Evolutionary conservation across 2,329 filamentous ascomycete species (phyloP), one percentile per base, ranked within the genome.

Genomic region (Aspergillus ibericus): DNA sequence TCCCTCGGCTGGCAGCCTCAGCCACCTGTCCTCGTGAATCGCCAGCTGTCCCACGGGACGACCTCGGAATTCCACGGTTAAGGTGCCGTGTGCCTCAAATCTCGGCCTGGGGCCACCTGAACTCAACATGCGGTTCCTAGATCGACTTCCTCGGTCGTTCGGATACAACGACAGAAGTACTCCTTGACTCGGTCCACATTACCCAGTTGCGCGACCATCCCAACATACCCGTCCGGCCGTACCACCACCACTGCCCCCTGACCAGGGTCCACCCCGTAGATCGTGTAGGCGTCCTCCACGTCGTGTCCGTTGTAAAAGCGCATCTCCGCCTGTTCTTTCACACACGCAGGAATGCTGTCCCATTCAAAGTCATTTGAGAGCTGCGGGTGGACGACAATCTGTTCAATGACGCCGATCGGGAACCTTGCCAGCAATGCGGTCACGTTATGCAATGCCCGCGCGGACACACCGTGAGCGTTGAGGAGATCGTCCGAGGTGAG

Each of bases 141-240:
- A 16, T 12, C 7, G 38, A 7, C 22, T 16, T 6, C 44, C 15
- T 48, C 29, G 5, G 1, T 12, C 44, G 25, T 32, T 32, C 25
- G 8, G 25, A 48, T 32, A 34, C 50, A 63, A 2, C 35, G 8
- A 40, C 61, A 55, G 48, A 72, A 46, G 55, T 70, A 72, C 3
- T 44, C 16, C 10, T 66, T 56, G 4, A 70, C 56, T 5, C 50
- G 53, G 32, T 60, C 36, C 3, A 67, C 53, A 46, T 72, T 68
- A 13, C 50, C 46, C 44, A 73, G 59, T 5, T 56, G 53, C 1
- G 62, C 65, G 29, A 66, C 47, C 2, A 62, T 49, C 9, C 73
- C 73, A 40, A 75, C 56, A 62, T 73, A 73, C 6, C 72, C 73
- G 67, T 77, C 75, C 1, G 74, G 75, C 29, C 74, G 66, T 2